A percentile compares a stretch with the other conserved stretches of the same genome.
phyloP scores from a whole-genome alignment of 2,329 filamentous ascomycete species.

The Helicocarpus griseus region DNA sequence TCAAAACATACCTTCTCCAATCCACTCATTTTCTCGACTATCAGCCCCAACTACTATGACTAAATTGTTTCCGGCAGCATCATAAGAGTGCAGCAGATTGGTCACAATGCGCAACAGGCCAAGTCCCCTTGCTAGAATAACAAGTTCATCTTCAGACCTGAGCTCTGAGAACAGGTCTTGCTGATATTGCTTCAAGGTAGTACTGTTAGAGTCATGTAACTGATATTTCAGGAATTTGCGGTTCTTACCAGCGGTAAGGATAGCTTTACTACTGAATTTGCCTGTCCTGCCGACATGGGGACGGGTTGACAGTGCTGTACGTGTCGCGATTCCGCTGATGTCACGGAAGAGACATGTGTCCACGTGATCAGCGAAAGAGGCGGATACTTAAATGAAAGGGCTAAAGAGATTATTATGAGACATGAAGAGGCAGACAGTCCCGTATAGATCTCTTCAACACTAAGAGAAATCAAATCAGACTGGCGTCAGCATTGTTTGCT shows the following conservation, averaged over 20 bases:
- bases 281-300: conserved; percentile 10
- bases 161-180: conserved; percentile 90
- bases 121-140: conserved; percentile 82
- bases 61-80: conserved; percentile 88
- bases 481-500: too few species aligned
- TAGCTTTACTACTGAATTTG: conserved; percentile 42
- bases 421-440: background rate
- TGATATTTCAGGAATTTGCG: background rate
- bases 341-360: conserved; percentile 4
- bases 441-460: background rate
- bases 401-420: background rate
- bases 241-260: conserved; percentile 48
- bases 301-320: background rate
- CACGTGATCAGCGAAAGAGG: conserved; percentile 3
- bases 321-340: background rate
- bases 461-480: background rate
- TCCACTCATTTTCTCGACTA: conserved; percentile 91
- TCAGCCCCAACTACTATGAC: conserved; percentile 82
- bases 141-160: conserved; percentile 82
- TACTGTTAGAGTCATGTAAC: background rate
- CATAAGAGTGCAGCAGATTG: conserved; percentile 94
- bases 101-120: conserved; percentile 85
- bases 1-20: conserved; percentile 58
- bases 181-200: conserved; percentile 63
- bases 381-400: background rate